Percentiles rank a stretch among this genome's conserved stretches.
phyloP scores from a whole-genome alignment of 2,329 filamentous ascomycete species.

The Cladosporium sp. region DNA sequence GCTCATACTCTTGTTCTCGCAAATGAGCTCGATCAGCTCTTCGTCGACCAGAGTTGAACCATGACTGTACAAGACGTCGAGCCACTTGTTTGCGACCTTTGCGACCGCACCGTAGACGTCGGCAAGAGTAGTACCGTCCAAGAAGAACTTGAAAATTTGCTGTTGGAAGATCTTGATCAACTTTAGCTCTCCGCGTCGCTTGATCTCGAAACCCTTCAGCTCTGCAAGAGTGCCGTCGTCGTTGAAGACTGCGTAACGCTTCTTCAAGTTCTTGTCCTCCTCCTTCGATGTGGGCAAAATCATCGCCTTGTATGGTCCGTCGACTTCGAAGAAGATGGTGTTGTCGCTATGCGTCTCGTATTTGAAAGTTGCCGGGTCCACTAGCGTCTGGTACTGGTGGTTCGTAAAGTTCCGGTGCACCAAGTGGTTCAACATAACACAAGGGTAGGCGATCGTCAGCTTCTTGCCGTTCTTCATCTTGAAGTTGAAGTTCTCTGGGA shows the following conservation, averaged over 20 bases:
- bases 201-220: constrained; percentile 95
- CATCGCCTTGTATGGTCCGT: constrained; percentile 97
- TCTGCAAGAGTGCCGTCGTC: constrained; percentile 94
- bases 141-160: constrained; percentile 98
- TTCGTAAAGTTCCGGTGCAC: constrained; percentile 96
- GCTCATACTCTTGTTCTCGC: constrained; percentile 96
- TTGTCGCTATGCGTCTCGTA: constrained; percentile 99
- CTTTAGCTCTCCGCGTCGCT: constrained; percentile 95
- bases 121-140: constrained; percentile 81
- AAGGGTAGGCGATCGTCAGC: constrained; percentile 92
- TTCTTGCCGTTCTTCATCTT: constrained; percentile 96
- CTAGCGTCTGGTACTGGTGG: constrained; percentile 90
- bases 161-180: constrained; percentile 99
- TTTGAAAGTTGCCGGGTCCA: constrained; percentile 75
- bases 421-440: constrained; percentile 97
- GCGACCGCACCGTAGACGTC: constrained; percentile 92
- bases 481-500: constrained; percentile 95
- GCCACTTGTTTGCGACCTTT: constrained; percentile 92
- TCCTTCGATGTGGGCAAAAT: constrained; percentile 96
- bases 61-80: constrained; percentile 89
- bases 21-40: constrained; percentile 99
- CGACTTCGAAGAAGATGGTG: constrained; percentile 98
- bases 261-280: constrained; percentile 99
- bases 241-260: constrained; percentile 98
- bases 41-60: constrained; percentile 91